These are phyloP conservation scores for Fusarium sp. DNA, from an alignment of 2,329 filamentous ascomycete genomes.

Conservation along the genomic window DNA sequence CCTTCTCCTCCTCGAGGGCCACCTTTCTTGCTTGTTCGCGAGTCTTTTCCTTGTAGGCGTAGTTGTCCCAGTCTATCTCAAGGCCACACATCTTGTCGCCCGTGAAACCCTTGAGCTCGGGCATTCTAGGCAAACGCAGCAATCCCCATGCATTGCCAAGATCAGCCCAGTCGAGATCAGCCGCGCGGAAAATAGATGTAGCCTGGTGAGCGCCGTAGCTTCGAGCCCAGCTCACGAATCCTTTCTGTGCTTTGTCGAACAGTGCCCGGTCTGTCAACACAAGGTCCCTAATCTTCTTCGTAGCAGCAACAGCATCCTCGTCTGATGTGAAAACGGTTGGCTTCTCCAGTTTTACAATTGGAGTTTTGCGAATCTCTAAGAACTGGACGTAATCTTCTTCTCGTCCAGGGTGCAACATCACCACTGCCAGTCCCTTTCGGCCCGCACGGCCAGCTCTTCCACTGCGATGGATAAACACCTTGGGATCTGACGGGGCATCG, in stretches of 20 bases:
- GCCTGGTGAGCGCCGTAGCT: slow-evolving; percentile 93
- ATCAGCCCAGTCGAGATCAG: slow-evolving; percentile 87
- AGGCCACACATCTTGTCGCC: slow-evolving; percentile 75
- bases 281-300: slow-evolving; percentile 71
- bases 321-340: slow-evolving; percentile 70
- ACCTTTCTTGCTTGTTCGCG: slow-evolving; percentile 75
- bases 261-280: slow-evolving; percentile 68
- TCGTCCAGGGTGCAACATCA: slow-evolving; percentile 84
- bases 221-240: slow-evolving; percentile 93
- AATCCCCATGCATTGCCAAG: slow-evolving; percentile 88
- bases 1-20: slow-evolving; percentile 65
- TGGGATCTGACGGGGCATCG: slow-evolving; percentile 86
- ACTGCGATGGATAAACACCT: slow-evolving; percentile 94
- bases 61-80: slow-evolving; percentile 75
- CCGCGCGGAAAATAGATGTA: slow-evolving; percentile 87
- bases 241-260: slow-evolving; percentile 89
- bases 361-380: slow-evolving; percentile 87
- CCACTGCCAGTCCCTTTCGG: slow-evolving; percentile 84
- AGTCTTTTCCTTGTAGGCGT: slow-evolving; percentile 78
- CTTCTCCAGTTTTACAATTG: slow-evolving; percentile 73
- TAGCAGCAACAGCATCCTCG: slow-evolving; percentile 69
- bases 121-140: slow-evolving; percentile 91
- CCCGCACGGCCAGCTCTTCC: slow-evolving; percentile 92
- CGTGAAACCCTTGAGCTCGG: slow-evolving; percentile 81
- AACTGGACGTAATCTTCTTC: slow-evolving; percentile 94